Evolutionary conservation across 768 basidiomycete species (phyloP).

Genomic region (Boletus rubescentipes): DNA sequence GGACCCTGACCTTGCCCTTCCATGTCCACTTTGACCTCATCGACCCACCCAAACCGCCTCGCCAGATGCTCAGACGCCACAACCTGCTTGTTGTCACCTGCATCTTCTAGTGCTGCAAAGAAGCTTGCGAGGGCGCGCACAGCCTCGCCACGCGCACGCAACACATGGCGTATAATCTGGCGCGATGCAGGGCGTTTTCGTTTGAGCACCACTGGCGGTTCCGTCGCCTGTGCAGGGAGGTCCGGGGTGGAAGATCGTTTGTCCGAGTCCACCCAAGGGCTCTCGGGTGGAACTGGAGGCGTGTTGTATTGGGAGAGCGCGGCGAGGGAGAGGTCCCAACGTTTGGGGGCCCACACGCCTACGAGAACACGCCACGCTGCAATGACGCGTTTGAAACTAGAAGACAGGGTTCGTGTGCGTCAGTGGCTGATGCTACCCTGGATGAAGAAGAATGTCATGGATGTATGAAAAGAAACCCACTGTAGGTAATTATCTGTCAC

Average conservation of each 20-base stretch:
- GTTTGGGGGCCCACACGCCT: conserved; percentile 88
- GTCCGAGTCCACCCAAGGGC: conserved; percentile 64
- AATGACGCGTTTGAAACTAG: conserved; percentile 78
- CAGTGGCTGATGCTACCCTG: conserved; percentile 19
- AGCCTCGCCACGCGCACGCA: conserved; percentile 83
- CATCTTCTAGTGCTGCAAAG: conserved; percentile 60
- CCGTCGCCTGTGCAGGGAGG: conserved; percentile 27
- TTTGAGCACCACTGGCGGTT: conserved; percentile 38
- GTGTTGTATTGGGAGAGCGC: conserved; percentile 73
- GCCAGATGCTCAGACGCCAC: conserved; percentile 51
- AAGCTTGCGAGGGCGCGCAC: conserved; percentile 71
- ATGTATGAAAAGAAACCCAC: conserved; percentile 43
- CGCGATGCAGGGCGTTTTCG: conserved; percentile 66
- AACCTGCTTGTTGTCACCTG: conserved; percentile 46
- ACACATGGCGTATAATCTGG: conserved; percentile 83
- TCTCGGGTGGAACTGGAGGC: conserved; percentile 63
- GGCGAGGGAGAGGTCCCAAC: conserved; percentile 76
- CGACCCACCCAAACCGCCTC: conserved; percentile 38
- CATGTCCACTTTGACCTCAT: conserved; percentile 30
- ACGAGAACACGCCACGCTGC: conserved; percentile 97
- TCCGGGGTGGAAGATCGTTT: conserved; percentile 33
- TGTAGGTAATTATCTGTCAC: conserved; percentile 69
- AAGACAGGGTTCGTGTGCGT: conserved; percentile 16
- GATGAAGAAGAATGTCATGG: neutral
- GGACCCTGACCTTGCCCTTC: conserved; percentile 27